Percentiles rank a stretch among this genome's conserved stretches.
These are phyloP conservation scores for Clarkia xantiana DNA, from an alignment of 345 rosid species.

Conservation along the genomic window DNA sequence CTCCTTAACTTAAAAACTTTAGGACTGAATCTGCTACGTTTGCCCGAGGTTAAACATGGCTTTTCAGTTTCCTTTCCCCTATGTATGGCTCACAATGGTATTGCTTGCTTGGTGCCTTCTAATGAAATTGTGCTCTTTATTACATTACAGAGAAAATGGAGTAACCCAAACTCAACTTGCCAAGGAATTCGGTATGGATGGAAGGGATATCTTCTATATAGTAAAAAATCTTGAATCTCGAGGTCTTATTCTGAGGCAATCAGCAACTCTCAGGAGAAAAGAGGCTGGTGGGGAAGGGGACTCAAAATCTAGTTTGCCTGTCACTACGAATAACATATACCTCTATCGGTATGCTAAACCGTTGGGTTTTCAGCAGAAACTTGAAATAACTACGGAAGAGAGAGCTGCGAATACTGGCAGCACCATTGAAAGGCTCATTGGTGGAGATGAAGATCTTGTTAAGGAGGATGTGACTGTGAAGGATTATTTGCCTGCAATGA, in stretches of 20 bases:
- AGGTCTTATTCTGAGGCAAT: constrained; percentile 57
- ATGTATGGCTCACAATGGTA: too few species aligned
- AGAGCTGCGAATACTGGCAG: constrained; percentile 17
- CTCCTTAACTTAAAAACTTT: too few species aligned
- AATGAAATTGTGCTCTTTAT: too few species aligned
- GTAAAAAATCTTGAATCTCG: constrained; percentile 61
- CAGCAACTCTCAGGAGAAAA: constrained; percentile 60
- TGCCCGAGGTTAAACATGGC: too few species aligned
- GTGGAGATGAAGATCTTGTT: constrained; percentile 24
- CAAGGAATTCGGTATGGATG: constrained; percentile 63
- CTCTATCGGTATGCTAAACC: constrained; percentile 65
- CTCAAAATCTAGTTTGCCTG: constrained; percentile 33
- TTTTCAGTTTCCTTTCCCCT: too few species aligned
- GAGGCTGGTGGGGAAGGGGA: constrained; percentile 57
- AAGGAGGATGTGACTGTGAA: constrained; percentile 50
- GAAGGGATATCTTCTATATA: constrained; percentile 56
- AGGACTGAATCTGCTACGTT: too few species aligned
- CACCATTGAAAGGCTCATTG: constrained; percentile 18
- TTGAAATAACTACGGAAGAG: constrained; percentile 56
- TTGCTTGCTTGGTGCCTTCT: too few species aligned
- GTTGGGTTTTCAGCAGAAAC: constrained; percentile 54
- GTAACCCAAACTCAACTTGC: constrained; percentile 63
- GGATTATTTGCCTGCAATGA: constrained; percentile 79
- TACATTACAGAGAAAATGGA: constrained; percentile 49
- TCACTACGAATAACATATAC: constrained; percentile 55